Evolutionary conservation across 1,284 basidiomycete genomes (phyloP).

Genomic region (Ceratobasidium sp.): DNA sequence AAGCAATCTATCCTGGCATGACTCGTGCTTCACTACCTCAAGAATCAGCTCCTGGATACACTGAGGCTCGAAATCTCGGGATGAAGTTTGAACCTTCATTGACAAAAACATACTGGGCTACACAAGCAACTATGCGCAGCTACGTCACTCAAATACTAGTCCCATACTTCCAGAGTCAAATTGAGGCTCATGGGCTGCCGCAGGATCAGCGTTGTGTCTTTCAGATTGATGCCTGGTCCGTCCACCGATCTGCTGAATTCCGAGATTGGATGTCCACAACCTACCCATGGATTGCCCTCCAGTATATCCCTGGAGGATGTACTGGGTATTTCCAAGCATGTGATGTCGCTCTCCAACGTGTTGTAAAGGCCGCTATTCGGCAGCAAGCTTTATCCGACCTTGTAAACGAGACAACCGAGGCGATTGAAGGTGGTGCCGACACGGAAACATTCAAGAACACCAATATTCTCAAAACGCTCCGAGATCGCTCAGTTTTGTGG

Average conservation of each 20-base stretch:
- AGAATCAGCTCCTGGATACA: neutral
- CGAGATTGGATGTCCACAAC: slow-evolving; percentile 52
- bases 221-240: neutral
- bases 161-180: slow-evolving; percentile 5
- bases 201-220: slow-evolving; percentile 49
- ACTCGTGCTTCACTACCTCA: neutral
- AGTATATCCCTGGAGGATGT: slow-evolving; percentile 52
- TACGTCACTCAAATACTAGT: neutral
- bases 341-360: slow-evolving; percentile 55
- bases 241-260: slow-evolving; percentile 58
- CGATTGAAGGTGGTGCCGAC: neutral
- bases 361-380: slow-evolving; percentile 55
- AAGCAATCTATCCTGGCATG: slow-evolving; percentile 29
- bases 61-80: slow-evolving; percentile 52
- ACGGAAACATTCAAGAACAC: neutral
- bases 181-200: slow-evolving; percentile 5
- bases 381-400: slow-evolving; percentile 54
- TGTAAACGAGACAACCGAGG: slow-evolving; percentile 50
- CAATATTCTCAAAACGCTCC: neutral
- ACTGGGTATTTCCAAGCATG: slow-evolving; percentile 54
- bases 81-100: slow-evolving; percentile 54
- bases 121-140: neutral
- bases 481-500: slow-evolving; percentile 22
- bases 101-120: slow-evolving; percentile 1
- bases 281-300: slow-evolving; percentile 51